Evolutionary conservation across 192 early-diverging fungal genomes (phyloP).

Genomic region (Coemansia sp.): DNA sequence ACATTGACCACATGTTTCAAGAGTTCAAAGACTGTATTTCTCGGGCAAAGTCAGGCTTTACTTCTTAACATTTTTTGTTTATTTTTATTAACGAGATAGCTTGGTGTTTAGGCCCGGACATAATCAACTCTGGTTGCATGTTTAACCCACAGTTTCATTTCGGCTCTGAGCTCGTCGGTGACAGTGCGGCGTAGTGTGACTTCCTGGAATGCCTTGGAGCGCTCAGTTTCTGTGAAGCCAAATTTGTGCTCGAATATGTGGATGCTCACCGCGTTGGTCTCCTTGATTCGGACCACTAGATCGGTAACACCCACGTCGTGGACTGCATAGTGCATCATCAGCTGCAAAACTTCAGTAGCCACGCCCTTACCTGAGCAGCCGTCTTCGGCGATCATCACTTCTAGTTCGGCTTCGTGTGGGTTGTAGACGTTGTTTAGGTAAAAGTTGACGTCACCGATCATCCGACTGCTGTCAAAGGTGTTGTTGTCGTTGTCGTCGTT

Average conservation of each 20-base stretch:
- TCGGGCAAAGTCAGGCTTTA: constrained; percentile 39
- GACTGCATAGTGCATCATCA: constrained; percentile 56
- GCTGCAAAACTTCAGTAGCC: constrained; percentile 45
- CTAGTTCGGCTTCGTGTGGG: constrained; percentile 76
- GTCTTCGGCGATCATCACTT: constrained; percentile 89
- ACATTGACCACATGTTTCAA: constrained; percentile 23
- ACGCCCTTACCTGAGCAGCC: constrained; percentile 28
- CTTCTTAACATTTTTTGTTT: constrained; percentile 11
- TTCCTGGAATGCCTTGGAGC: constrained; percentile 46
- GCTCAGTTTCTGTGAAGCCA: constrained; percentile 48
- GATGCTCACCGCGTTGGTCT: constrained; percentile 45
- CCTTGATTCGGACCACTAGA: constrained; percentile 55
- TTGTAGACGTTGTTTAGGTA: constrained; percentile 85
- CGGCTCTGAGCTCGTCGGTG: constrained; percentile 16
- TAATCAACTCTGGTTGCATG: constrained; percentile 28
- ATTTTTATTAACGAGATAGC: not conserved
- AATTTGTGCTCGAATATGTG: constrained; percentile 46
- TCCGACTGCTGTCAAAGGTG: constrained; percentile 52
- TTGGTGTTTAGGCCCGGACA: not conserved
- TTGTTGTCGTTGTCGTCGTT: not conserved
- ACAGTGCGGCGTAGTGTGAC: constrained; percentile 43
- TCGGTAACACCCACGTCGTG: constrained; percentile 45
- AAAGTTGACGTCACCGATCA: constrained; percentile 96
- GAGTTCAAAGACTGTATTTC: constrained; percentile 30
- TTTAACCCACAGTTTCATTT: constrained; percentile 10